phyloP scores from a whole-genome alignment of 2,329 filamentous ascomycete species.

The Epichloe gansuensis region DNA sequence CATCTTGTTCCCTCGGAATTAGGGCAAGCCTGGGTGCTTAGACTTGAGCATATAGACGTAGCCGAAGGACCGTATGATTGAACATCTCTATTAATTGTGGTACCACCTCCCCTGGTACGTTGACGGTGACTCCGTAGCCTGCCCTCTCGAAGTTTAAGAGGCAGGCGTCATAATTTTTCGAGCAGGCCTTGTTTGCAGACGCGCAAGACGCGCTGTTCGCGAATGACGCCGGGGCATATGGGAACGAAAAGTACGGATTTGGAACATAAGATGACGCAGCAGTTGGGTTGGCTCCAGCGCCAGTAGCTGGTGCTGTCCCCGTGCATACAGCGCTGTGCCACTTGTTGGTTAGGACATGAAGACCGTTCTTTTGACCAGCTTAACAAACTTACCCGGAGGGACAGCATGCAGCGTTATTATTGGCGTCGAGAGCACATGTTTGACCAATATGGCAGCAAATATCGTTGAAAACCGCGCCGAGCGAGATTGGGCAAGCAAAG shows the following conservation, averaged over 20 bases:
- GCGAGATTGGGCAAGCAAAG: conserved; percentile 35
- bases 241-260: conserved; percentile 49
- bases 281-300: conserved; percentile 23
- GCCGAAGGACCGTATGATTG: conserved; percentile 32
- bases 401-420: conserved; percentile 40
- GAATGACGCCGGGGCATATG: conserved; percentile 42
- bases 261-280: conserved; percentile 37
- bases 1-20: conserved; percentile 31
- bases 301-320: conserved; percentile 35
- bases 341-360: background rate
- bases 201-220: conserved; percentile 38
- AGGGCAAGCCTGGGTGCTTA: conserved; percentile 41
- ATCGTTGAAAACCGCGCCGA: conserved; percentile 33
- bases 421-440: conserved; percentile 35
- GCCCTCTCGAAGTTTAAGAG: conserved; percentile 33
- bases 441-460: conserved; percentile 42
- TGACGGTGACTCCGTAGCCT: conserved; percentile 41
- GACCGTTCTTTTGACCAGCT: background rate
- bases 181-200: conserved; percentile 38
- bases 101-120: conserved; percentile 41
- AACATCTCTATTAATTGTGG: conserved; percentile 34
- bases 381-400: conserved; percentile 33
- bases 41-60: conserved; percentile 41
- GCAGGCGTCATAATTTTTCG: conserved; percentile 41
- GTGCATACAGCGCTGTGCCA: conserved; percentile 38